phyloP scores from a whole-genome alignment of 768 basidiomycete genomes.

The Lyophyllum semitale region DNA sequence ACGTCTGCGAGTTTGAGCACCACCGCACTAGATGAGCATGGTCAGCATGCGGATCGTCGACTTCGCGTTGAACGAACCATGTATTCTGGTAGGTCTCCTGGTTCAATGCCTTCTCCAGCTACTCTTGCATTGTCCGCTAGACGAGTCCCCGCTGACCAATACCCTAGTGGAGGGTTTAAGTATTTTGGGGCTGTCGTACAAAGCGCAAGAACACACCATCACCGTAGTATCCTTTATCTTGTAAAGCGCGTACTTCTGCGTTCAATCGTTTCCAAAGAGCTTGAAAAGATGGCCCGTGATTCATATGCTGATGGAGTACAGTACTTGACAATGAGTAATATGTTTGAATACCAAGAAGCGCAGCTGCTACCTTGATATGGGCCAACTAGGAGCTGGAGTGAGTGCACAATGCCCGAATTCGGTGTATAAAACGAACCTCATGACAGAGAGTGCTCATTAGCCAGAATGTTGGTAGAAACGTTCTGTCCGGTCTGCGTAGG shows the following conservation, averaged over 20 bases:
- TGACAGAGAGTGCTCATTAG: conserved; percentile 81
- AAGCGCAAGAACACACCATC: conserved; percentile 52
- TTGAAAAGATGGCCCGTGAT: conserved; percentile 79
- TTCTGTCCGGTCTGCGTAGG: conserved; percentile 59
- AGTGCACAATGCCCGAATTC: conserved; percentile 10
- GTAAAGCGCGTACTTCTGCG: conserved; percentile 68
- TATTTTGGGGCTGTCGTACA: too few species aligned
- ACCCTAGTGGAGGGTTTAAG: conserved; percentile 31
- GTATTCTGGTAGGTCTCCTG: conserved; percentile 73
- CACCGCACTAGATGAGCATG: conserved; percentile 64
- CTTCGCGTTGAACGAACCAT: conserved; percentile 47
- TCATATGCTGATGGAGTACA: conserved; percentile 60
- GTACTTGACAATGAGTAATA: not conserved
- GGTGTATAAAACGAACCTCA: conserved; percentile 52
- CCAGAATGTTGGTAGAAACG: conserved; percentile 64
- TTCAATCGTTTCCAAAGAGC: conserved; percentile 68
- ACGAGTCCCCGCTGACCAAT: conserved; percentile 83
- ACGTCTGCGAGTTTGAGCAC: conserved; percentile 66
- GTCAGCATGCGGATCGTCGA: not conserved
- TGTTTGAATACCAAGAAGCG: not conserved
- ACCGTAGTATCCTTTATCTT: conserved; percentile 77
- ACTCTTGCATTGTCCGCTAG: conserved; percentile 64
- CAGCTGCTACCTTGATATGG: conserved; percentile 68
- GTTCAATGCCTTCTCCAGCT: conserved; percentile 49
- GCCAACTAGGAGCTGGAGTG: conserved; percentile 54